These are phyloP conservation scores for Cryptosporidium ubiquitum DNA, from an alignment of 169 alveolate species.

Conservation along the genomic window DNA sequence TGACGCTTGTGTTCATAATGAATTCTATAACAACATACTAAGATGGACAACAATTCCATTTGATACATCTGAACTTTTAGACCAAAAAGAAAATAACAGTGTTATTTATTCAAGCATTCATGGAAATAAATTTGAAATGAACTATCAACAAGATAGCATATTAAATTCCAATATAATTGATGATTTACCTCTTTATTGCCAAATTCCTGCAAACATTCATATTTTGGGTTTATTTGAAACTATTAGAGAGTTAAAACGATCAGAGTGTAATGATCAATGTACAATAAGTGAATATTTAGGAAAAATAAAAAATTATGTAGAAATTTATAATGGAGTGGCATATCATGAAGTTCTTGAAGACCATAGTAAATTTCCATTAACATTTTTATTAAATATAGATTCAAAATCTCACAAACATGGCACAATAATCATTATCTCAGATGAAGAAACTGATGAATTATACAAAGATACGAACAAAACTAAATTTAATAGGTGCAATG, in stretches of 20 bases:
- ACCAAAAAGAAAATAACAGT: not conserved
- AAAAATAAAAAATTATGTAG: conserved; percentile 25
- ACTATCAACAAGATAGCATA: not conserved
- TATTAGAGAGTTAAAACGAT: conserved; percentile 26
- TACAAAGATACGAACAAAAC: not conserved
- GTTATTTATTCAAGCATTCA: not conserved
- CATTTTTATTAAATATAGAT: conserved; percentile 15
- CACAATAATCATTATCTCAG: conserved; percentile 4
- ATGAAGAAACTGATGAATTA: conserved; percentile 6
- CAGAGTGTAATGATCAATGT: not conserved
- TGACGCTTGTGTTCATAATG: conserved; percentile 35
- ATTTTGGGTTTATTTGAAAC: conserved; percentile 38
- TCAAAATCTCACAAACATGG: conserved; percentile 4
- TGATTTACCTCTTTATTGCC: conserved; percentile 43
- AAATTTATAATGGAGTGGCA: conserved; percentile 48
- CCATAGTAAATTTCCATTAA: conserved; percentile 32
- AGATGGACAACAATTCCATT: conserved; percentile 60
- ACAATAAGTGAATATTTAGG: conserved; percentile 51
- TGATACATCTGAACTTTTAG: conserved; percentile 11
- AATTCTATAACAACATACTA: conserved; percentile 5
- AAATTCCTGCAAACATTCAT: conserved; percentile 57
- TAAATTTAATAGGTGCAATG: not conserved
- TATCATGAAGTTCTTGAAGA: conserved; percentile 39
- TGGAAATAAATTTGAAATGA: not conserved
- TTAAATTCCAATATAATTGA: conserved; percentile 4